Evolutionary conservation across 495 filamentous ascomycete genomes (phyloP), one percentile per base, ranked within the genome.

Genomic region (Penicillium argentinense): DNA sequence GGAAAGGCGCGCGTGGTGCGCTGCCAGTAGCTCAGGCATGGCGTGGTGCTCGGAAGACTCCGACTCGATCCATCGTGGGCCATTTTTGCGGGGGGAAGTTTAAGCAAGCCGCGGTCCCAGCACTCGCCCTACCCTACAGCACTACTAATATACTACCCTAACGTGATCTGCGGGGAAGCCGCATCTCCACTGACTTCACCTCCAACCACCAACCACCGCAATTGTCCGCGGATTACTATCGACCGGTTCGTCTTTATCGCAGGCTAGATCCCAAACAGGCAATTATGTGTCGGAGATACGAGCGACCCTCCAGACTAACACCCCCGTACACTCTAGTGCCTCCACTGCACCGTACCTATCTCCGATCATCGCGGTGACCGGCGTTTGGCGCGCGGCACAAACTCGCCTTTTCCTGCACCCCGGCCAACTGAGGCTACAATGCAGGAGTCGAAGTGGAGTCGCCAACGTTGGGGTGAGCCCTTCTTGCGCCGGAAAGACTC

Each of bases 1-100:
- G 51, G 56, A 26, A 58, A 67, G 16, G 43, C 51, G 13, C 63
- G 60, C 13, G 60, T 67, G 2, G 63, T 67, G n/a, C 56, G 60
- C 18, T 67, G 63, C 63, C 63, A 67, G 34, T 61, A 66, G 18
- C 63, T 66, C 22, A 63, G 33, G 23, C 60, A 52, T 19, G 63
- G 57, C 7, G 37, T 48, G 17, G 25, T n/a, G n/a, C 55, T 52
- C 2, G 63, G 60, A 24, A 63, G 33, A 37, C 52, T 66, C 29
- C 47, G 53, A 41, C 58, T 62, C 9, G 46, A 53, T 16, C 45
- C 48, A 27, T 24, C 24, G 11, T 29, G 22, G 14, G 5, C 14
- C 47, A 42, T n/a, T n/a, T n/a, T n/a, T n/a, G n/a, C n/a, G n/a
- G n/a, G n/a, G n/a, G n/a, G n/a, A n/a, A n/a, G n/a, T n/a, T n/a